Conservation (phyloP, 345 rosid species). For the Salix viminalis region DNA sequence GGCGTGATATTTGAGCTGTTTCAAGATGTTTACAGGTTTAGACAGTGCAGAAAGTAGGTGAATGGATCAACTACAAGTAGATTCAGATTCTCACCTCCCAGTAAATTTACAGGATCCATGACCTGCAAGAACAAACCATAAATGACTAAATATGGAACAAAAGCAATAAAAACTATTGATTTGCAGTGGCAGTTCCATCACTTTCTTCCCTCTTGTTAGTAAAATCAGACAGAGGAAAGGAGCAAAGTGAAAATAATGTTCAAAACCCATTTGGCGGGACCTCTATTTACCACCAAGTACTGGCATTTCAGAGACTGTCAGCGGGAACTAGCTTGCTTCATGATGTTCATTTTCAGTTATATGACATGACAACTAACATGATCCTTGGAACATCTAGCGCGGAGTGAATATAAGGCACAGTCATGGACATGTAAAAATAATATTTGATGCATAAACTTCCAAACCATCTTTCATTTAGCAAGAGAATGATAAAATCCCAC, state of each 20-base stretch:
- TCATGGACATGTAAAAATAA: not conserved
- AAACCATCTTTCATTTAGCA: not conserved
- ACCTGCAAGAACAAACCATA: slow-evolving; percentile 45
- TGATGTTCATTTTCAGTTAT: not conserved
- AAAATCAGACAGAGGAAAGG: not conserved
- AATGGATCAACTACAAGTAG: not conserved
- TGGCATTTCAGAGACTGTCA: not conserved
- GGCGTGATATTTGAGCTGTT: slow-evolving; percentile 43
- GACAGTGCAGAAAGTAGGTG: not conserved
- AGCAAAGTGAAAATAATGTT: not conserved
- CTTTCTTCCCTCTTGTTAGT: not conserved
- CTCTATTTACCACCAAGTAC: not conserved
- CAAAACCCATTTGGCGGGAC: not conserved
- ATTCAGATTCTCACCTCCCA: slow-evolving; percentile 59
- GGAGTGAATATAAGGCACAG: not conserved
- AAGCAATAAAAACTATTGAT: not conserved
- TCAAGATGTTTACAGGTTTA: slow-evolving; percentile 10
- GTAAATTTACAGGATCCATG: slow-evolving; percentile 59
- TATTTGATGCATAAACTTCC: not conserved
- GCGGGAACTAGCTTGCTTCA: not conserved
- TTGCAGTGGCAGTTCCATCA: not conserved
- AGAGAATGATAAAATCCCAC: not conserved
- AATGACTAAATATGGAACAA: slow-evolving; percentile 1
- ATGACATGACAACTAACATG: not conserved
- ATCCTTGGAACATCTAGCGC: not conserved